These are phyloP conservation scores for Colletotrichum sp. DNA, from an alignment of 2,329 filamentous ascomycete genomes.

Conservation along the genomic window DNA sequence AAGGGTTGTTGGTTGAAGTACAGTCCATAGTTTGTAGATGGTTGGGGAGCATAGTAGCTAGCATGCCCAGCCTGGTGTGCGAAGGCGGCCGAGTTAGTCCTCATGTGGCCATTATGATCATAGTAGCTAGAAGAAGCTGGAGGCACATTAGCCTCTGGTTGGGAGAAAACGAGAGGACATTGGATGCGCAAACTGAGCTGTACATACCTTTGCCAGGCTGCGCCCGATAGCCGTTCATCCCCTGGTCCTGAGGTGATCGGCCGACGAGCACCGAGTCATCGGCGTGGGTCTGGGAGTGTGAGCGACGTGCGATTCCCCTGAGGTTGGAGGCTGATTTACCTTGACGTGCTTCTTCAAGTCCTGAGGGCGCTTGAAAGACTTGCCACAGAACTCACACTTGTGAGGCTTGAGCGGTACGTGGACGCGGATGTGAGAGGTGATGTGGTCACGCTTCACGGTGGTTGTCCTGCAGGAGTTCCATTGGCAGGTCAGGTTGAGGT, in stretches of 20 bases:
- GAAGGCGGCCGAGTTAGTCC: slow-evolving; percentile 59
- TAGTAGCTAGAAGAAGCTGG: slow-evolving; percentile 64
- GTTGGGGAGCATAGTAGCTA: slow-evolving; percentile 64
- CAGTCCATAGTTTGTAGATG: slow-evolving; percentile 68
- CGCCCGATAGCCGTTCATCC: slow-evolving; percentile 58
- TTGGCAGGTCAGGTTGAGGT: slow-evolving; percentile 94
- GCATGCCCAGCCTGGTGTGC: slow-evolving; percentile 60
- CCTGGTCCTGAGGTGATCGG: slow-evolving; percentile 56
- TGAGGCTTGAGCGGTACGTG: slow-evolving; percentile 99
- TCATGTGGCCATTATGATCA: slow-evolving; percentile 69
- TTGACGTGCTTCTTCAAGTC: slow-evolving; percentile 99
- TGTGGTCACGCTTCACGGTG: slow-evolving; percentile 98
- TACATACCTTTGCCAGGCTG: slow-evolving; percentile 59
- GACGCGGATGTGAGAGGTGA: slow-evolving; percentile 97
- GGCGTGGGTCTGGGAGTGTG: slow-evolving; percentile 73
- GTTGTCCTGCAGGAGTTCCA: slow-evolving; percentile 97
- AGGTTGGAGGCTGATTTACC: slow-evolving; percentile 39
- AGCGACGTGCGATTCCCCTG: slow-evolving; percentile 21
- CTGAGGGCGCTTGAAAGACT: slow-evolving; percentile 98
- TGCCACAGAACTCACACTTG: slow-evolving; percentile 98
- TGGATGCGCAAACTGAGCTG: slow-evolving; percentile 21
- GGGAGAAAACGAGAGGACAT: slow-evolving; percentile 30
- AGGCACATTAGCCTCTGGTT: slow-evolving; percentile 46
- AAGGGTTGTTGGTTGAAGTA: slow-evolving; percentile 75
- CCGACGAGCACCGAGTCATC: slow-evolving; percentile 81